phyloP scores from a whole-genome alignment of 768 basidiomycete genomes.

The Stropharia rugosoannulata region DNA sequence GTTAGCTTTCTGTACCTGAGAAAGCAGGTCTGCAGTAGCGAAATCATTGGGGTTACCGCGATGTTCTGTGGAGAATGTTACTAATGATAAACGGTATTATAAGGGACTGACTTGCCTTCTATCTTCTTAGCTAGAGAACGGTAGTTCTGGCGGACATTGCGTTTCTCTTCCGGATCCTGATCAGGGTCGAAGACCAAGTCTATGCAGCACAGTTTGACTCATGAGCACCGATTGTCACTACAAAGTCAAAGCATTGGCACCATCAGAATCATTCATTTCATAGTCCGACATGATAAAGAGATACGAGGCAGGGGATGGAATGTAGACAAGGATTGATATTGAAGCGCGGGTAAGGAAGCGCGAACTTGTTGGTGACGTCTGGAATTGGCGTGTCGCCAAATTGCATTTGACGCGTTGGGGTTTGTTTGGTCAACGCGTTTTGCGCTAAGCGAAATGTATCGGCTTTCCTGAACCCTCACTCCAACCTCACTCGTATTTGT shows the following conservation, averaged over 20 bases:
- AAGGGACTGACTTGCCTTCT: slow-evolving; percentile 48
- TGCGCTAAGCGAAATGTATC: neutral
- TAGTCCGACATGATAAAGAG: slow-evolving; percentile 26
- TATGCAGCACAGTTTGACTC: slow-evolving; percentile 5
- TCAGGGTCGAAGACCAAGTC: slow-evolving; percentile 74
- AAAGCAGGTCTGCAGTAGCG: slow-evolving; percentile 52
- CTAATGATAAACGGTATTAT: neutral
- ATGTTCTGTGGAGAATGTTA: slow-evolving; percentile 31
- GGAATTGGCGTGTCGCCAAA: slow-evolving; percentile 1
- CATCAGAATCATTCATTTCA: slow-evolving; percentile 24
- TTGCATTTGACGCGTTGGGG: slow-evolving; percentile 31
- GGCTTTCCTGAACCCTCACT: neutral
- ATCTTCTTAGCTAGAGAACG: slow-evolving; percentile 61
- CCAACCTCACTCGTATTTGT: neutral
- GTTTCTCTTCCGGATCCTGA: slow-evolving; percentile 80
- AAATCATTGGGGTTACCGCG: slow-evolving; percentile 55
- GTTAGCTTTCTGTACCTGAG: slow-evolving; percentile 58
- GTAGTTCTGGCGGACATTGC: slow-evolving; percentile 71
- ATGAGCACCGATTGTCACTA: neutral
- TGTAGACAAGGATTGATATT: neutral
- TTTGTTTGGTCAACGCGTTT: slow-evolving; percentile 31
- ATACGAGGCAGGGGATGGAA: slow-evolving; percentile 1
- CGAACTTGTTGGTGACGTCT: no score
- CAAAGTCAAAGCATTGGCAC: slow-evolving; percentile 5
- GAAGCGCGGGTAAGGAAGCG: neutral